phyloP scores from a whole-genome alignment of 169 alveolate genomes.

The Miamiensis avidus region DNA sequence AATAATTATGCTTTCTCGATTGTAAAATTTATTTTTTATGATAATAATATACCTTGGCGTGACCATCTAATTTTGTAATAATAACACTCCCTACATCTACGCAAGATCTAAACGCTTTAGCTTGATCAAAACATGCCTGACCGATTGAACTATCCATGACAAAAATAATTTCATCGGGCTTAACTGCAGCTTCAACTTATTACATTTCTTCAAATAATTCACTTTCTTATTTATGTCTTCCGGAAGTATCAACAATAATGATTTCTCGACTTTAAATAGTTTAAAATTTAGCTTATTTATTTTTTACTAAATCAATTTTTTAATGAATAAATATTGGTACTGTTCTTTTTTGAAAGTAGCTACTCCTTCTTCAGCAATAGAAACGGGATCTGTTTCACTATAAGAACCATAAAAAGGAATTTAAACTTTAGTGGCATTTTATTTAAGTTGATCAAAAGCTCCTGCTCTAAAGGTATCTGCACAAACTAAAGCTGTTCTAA shows the following conservation, averaged over 20 bases:
- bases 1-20: no score
- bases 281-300: no score
- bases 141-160: slow-evolving; percentile 99
- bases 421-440: slow-evolving; percentile 98
- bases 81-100: slow-evolving; percentile 98
- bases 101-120: slow-evolving; percentile 96
- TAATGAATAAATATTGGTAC: no score
- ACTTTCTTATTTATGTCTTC: slow-evolving; percentile 99
- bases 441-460: slow-evolving; percentile 99
- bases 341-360: slow-evolving; percentile 92
- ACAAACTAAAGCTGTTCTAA: slow-evolving; percentile 98
- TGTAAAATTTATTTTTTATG: no score
- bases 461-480: slow-evolving; percentile 99
- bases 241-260: slow-evolving; percentile 99
- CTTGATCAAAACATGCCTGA: slow-evolving; percentile 99
- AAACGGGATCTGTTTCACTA: slow-evolving; percentile 99
- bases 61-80: slow-evolving; percentile 99
- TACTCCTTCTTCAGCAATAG: slow-evolving; percentile 99
- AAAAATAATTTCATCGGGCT: slow-evolving; percentile 97
- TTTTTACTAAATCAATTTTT: no score
- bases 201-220: slow-evolving; percentile 99
- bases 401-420: slow-evolving; percentile 99
- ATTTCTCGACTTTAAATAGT: slow-evolving; percentile 85
- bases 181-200: slow-evolving; percentile 93
- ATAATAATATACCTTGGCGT: slow-evolving; percentile 84